phyloP scores from a whole-genome alignment of 305 asterid genomes.

The Euphrasia arctica region DNA sequence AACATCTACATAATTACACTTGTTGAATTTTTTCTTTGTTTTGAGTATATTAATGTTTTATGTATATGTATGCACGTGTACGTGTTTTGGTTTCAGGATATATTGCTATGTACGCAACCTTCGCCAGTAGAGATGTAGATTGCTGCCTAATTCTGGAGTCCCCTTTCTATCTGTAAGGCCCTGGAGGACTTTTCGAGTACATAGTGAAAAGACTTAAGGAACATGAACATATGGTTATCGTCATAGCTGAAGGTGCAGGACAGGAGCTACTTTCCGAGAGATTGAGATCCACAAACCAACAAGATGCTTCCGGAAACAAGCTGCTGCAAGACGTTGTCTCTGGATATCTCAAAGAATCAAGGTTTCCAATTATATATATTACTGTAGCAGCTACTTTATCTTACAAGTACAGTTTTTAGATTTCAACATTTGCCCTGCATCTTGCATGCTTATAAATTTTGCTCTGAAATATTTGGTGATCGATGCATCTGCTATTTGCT shows the following conservation, averaged over 20 bases:
- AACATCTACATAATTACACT: neutral
- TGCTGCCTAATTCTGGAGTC: conserved; percentile 92
- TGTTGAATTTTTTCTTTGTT: neutral
- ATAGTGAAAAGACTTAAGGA: conserved; percentile 64
- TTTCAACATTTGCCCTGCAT: no score
- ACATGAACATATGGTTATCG: conserved; percentile 81
- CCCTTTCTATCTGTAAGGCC: conserved; percentile 73
- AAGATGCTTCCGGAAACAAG: conserved; percentile 79
- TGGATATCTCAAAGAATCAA: conserved; percentile 76
- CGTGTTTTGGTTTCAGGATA: conserved; percentile 41
- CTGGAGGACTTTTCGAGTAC: conserved; percentile 69
- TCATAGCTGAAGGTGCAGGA: conserved; percentile 89
- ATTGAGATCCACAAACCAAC: conserved; percentile 29
- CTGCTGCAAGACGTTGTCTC: conserved; percentile 70
- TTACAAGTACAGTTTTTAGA: no score
- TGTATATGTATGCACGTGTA: no score
- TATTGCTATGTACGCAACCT: conserved; percentile 84
- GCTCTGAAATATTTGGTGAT: no score
- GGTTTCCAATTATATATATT: conserved; percentile 30
- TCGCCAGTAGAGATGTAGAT: conserved; percentile 83
- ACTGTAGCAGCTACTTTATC: no score
- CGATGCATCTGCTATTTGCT: no score
- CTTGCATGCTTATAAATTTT: no score
- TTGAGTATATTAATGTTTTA: no score
- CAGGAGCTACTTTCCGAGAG: conserved; percentile 69